These are phyloP conservation scores for Murraya paniculata DNA, from an alignment of 345 rosid species.

Conservation along the genomic window DNA sequence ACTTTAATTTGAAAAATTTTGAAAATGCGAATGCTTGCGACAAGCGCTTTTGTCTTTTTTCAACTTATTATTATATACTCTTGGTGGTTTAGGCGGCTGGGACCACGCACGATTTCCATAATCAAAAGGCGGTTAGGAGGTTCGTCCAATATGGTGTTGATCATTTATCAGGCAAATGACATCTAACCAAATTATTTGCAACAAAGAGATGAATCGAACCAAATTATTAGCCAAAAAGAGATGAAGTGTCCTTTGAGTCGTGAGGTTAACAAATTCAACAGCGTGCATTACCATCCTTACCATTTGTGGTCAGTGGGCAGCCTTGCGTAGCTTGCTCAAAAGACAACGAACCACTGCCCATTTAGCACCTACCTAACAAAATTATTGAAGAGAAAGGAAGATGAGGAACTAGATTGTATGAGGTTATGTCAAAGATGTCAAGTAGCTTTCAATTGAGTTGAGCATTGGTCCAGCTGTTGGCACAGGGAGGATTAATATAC, in stretches of 20 bases:
- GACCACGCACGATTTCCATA: neutral
- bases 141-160: neutral
- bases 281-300: neutral
- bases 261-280: neutral
- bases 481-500: neutral
- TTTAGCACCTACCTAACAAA: neutral
- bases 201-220: neutral
- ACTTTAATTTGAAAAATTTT: constrained; percentile 27
- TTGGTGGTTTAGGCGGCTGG: neutral
- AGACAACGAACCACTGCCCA: neutral
- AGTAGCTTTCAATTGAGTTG: neutral
- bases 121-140: neutral
- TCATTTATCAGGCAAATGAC: neutral
- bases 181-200: neutral
- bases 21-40: neutral
- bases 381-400: neutral
- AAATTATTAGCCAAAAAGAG: neutral
- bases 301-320: neutral
- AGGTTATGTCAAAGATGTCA: neutral
- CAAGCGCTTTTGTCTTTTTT: neutral
- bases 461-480: neutral
- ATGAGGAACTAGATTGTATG: neutral
- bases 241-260: neutral
- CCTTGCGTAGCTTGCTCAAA: neutral
- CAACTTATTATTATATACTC: neutral